Evolutionary conservation across 768 basidiomycete species (phyloP).

Genomic region (Russula compacta): DNA sequence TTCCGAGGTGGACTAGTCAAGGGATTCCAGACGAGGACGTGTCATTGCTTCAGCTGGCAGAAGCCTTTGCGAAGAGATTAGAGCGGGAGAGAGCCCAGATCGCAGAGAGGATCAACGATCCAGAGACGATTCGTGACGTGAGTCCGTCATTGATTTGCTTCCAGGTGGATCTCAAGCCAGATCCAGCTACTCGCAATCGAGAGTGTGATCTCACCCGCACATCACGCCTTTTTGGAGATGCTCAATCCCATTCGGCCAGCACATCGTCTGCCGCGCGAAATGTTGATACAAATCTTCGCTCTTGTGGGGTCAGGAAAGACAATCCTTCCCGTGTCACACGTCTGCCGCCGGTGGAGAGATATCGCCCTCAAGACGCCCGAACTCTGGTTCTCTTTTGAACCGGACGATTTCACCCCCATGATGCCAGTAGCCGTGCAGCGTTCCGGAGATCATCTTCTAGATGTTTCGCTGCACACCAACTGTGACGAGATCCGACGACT

Average conservation of each 20-base stretch:
- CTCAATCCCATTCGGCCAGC: conserved; percentile 7
- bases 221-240: conserved; percentile 11
- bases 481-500: conserved; percentile 9
- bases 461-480: conserved; percentile 1
- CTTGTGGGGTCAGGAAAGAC: conserved; percentile 9
- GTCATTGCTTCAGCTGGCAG: conserved; percentile 12
- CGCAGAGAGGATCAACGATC: not conserved
- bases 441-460: conserved; percentile 1
- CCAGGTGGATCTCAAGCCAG: not conserved
- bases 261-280: conserved; percentile 9
- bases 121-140: conserved; percentile 8
- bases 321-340: conserved; percentile 11
- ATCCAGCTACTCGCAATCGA: conserved; percentile 3
- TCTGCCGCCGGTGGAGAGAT: conserved; percentile 13
- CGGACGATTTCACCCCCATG: conserved; percentile 12
- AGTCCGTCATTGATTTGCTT: not conserved
- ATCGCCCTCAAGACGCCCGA: conserved; percentile 8
- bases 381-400: conserved; percentile 8
- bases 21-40: not conserved
- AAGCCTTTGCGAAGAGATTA: conserved; percentile 7
- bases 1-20: not conserved
- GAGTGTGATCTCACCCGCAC: conserved; percentile 4
- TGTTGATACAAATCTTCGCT: conserved; percentile 12
- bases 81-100: not conserved
- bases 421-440: not conserved